phyloP scores from a whole-genome alignment of 345 rosid genomes.

The Dovyalis caffra region DNA sequence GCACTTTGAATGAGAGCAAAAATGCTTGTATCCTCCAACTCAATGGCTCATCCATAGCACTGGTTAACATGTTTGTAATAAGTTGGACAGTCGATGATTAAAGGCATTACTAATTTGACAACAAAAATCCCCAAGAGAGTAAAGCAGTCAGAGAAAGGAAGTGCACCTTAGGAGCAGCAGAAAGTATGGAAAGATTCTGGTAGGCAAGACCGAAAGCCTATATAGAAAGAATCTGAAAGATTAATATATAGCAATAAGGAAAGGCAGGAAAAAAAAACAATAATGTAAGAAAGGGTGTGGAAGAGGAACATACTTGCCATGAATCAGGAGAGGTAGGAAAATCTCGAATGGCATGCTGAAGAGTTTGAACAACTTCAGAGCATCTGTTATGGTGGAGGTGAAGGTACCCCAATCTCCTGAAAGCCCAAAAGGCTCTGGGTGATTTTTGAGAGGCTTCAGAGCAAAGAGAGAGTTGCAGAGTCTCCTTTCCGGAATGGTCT shows the following conservation, averaged over 20 bases:
- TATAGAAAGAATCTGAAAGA: neutral
- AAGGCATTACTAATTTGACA: neutral
- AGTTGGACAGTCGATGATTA: no score
- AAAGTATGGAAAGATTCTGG: constrained; percentile 88
- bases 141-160: neutral
- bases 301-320: constrained; percentile 96
- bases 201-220: constrained; percentile 94
- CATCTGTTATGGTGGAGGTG: constrained; percentile 72
- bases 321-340: constrained; percentile 72
- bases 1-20: constrained; percentile 82
- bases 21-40: constrained; percentile 67
- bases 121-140: no score
- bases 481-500: constrained; percentile 66
- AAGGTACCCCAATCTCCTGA: constrained; percentile 72
- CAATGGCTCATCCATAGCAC: constrained; percentile 86
- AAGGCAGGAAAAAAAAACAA: neutral
- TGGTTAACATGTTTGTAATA: neutral
- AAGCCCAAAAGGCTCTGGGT: constrained; percentile 96
- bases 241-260: neutral
- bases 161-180: constrained; percentile 91
- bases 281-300: neutral
- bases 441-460: constrained; percentile 76
- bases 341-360: constrained; percentile 93
- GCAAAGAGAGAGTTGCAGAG: constrained; percentile 66
- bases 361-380: constrained; percentile 88